Evolutionary conservation across 805 yeast species (phyloP), one percentile per base, ranked within the genome.

Genomic region (Saccharomycopsis vini): DNA sequence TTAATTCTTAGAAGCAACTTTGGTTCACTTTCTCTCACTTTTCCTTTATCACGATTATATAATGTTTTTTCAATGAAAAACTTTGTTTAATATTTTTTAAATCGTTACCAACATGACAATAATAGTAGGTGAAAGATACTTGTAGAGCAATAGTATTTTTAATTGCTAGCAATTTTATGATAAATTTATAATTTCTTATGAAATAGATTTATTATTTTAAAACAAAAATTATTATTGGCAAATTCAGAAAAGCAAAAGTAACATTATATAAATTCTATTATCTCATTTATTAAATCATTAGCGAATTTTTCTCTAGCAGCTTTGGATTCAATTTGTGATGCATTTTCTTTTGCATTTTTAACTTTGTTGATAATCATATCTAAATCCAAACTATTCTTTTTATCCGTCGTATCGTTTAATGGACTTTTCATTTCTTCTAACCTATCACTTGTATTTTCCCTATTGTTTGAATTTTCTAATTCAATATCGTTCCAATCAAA

Each of bases 401-500:
- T 15, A 4, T 32, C 26, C 9, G 6, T 24, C 10, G 28, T 24
- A 24, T 10, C 28, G 6, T 40, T 23, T 5, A 4, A 28, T 18
- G 29, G 13, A 26, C 3, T 10, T 15, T 19, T 21, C 28, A 24
- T 24, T 24, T 24, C 28, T 24, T 24, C 10, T 7, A 24, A 24
- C 10, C 10, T 6, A 7, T 24, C 28, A 24, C 10, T 10, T 7
- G 28, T 24, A 24, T 24, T 24, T 5, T 40, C 20, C 9, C 26
- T 19, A 18, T 28, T 5, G 22, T 28, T 30, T 5, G 39, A 32
- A n/a, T n/a, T 18, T 18, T 22, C 40, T 9, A 43, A 19, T 10
- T 40, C 43, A 10, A 49, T 39, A 16, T 49, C 39, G 19, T 26
- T 28, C 52, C 52, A 49, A 18, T 49, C 52, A 44, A 36, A 35